These are phyloP conservation scores for Fistulifera pelliculosa DNA, from an alignment of 108 stramenopile genomes.

Conservation along the genomic window DNA sequence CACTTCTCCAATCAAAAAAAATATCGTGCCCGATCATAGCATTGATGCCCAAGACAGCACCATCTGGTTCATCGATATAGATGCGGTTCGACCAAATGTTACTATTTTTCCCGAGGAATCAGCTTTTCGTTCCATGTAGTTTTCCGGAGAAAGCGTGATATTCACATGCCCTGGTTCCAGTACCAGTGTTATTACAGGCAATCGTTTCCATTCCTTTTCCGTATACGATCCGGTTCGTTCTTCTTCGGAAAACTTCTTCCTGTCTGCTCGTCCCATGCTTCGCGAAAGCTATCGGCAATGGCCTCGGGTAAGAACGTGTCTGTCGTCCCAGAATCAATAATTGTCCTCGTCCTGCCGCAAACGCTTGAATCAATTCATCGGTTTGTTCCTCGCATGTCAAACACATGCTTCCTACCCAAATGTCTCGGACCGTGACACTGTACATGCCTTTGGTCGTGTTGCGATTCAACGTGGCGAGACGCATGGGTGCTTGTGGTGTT, in stretches of 20 bases:
- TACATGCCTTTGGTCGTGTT: slow-evolving; percentile 22
- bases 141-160: slow-evolving; percentile 29
- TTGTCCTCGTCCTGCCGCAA: slow-evolving; percentile 81
- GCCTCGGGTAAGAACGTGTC: slow-evolving; percentile 83
- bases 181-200: slow-evolving; percentile 48
- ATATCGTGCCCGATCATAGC: slow-evolving; percentile 89
- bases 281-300: slow-evolving; percentile 40
- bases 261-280: slow-evolving; percentile 48
- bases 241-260: slow-evolving; percentile 25
- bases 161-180: slow-evolving; percentile 29
- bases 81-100: slow-evolving; percentile 53
- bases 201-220: slow-evolving; percentile 33
- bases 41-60: slow-evolving; percentile 91
- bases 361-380: slow-evolving; percentile 15
- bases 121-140: slow-evolving; percentile 71
- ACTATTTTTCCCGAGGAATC: not conserved
- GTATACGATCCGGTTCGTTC: slow-evolving; percentile 31
- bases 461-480: slow-evolving; percentile 32
- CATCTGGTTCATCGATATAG: slow-evolving; percentile 79
- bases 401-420: slow-evolving; percentile 43
- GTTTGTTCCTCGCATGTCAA: slow-evolving; percentile 25
- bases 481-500: slow-evolving; percentile 43
- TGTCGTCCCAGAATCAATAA: slow-evolving; percentile 93
- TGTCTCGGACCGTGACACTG: slow-evolving; percentile 33
- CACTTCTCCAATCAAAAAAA: slow-evolving; percentile 69